Evolutionary conservation across 768 basidiomycete species (phyloP), one percentile per base, ranked within the genome.

Genomic region (Inosperma sp.): DNA sequence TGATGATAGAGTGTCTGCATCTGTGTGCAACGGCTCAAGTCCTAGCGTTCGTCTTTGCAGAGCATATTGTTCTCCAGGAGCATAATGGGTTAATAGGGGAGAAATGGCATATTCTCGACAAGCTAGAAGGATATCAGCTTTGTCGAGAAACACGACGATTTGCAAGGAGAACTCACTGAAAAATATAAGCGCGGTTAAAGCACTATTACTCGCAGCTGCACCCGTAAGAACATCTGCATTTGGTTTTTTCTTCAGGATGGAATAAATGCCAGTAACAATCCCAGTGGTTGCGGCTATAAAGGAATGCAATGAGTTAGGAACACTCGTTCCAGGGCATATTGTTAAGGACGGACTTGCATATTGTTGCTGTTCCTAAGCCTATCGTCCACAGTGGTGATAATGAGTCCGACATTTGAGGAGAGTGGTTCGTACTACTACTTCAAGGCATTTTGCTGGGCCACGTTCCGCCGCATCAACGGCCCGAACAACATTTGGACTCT

Each of bases 301-400:
- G 36, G 46, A 50, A 55, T 21, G 37, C 16, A 26, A 40, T n/a
- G n/a, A 34, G 53, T 62, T 55, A 61, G 59, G 63, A 53, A 58
- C 59, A 65, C 67, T 61, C 56, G 31, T 58, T 33, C 52, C 56
- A 51, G 22, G 35, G 36, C 26, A 54, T 56, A 52, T 39, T 52
- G 52, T 30, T 46, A 58, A 70, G 71, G 74, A 85, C 83, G 81
- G 81, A 88, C 87, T 85, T 78, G 86, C 87, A 89, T 83, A 84
- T 81, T 68, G 77, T 66, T 54, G 78, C 60, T 22, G 84, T 80
- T 50, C 84, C 83, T 50, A 77, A 70, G 23, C 75, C 71, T 37
- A 88, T 72, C 22, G 75, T 80, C 51, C 63, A 62, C 40, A 65
- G 37, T 39, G 68, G 62, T 21, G 52, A 42, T 5, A 40, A 39